These are phyloP conservation scores for Alternaria arbusti DNA, from an alignment of 2,329 filamentous ascomycete species.

Conservation along the genomic window DNA sequence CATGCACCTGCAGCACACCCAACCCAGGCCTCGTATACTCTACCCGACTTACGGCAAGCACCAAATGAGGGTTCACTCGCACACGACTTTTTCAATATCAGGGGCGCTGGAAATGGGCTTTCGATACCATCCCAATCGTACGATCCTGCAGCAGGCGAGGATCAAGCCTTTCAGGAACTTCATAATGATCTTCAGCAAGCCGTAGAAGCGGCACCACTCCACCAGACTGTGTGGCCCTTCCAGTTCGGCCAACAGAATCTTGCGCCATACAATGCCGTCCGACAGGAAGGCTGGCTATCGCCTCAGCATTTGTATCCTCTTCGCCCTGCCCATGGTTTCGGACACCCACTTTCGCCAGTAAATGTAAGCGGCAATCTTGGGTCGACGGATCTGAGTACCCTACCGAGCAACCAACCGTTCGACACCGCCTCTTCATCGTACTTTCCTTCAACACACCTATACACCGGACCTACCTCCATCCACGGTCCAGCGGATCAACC, in stretches of 20 bases:
- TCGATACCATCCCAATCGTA: background rate
- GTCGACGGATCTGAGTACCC: conserved; percentile 2
- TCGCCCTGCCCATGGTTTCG: background rate
- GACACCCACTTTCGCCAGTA: background rate
- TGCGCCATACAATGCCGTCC: background rate
- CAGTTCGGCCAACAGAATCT: background rate
- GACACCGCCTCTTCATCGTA: conserved; percentile 2
- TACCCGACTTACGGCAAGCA: background rate
- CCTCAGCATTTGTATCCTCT: background rate
- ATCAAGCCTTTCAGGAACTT: background rate
- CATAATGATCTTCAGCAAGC: background rate
- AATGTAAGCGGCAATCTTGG: background rate
- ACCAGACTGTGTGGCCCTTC: background rate
- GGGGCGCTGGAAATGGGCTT: background rate
- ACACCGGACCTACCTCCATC: background rate
- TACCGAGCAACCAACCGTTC: background rate
- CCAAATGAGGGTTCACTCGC: background rate
- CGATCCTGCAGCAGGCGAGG: background rate
- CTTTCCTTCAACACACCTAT: background rate
- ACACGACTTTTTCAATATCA: background rate
- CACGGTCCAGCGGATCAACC: background rate
- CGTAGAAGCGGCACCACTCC: background rate
- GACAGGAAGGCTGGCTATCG: background rate
- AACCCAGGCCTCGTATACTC: background rate
- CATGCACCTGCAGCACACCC: no score